These are phyloP conservation scores for Takashimella tepidaria DNA, from an alignment of 1,284 basidiomycete species.

Conservation along the genomic window DNA sequence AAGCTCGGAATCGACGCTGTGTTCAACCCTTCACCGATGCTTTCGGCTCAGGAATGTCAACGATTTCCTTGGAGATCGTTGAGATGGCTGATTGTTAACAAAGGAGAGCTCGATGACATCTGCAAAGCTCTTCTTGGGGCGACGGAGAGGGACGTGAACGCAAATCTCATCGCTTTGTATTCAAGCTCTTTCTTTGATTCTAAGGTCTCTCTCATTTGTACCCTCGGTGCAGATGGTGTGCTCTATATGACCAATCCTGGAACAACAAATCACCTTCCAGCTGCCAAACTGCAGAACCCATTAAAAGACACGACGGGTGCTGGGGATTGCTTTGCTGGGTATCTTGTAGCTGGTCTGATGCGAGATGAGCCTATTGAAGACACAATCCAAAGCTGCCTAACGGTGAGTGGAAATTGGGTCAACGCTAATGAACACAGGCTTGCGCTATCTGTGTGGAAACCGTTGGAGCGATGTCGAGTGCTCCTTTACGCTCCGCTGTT, in stretches of 20 bases:
- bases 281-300: conserved; percentile 29
- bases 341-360: conserved; percentile 46
- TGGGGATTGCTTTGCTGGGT: conserved; percentile 48
- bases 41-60: conserved; percentile 42
- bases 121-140: conserved; percentile 15
- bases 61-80: conserved; percentile 50
- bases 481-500: background rate
- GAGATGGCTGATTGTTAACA: conserved; percentile 54
- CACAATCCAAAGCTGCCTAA: conserved; percentile 33
- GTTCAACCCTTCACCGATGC: conserved; percentile 58
- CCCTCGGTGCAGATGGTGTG: conserved; percentile 25
- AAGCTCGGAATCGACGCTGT: conserved; percentile 39
- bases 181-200: conserved; percentile 12
- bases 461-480: conserved; percentile 41
- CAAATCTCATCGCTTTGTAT: conserved; percentile 15
- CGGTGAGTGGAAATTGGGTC: conserved; percentile 18
- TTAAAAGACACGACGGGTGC: conserved; percentile 48
- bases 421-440: conserved; percentile 19
- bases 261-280: conserved; percentile 10
- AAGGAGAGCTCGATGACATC: conserved; percentile 49
- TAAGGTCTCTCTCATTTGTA: conserved; percentile 32
- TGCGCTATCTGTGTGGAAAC: conserved; percentile 44
- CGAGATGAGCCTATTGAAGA: conserved; percentile 20
- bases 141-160: conserved; percentile 6
- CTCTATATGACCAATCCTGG: conserved; percentile 10